phyloP scores from a whole-genome alignment of 169 alveolate species.

The Besnoitia besnoiti region DNA sequence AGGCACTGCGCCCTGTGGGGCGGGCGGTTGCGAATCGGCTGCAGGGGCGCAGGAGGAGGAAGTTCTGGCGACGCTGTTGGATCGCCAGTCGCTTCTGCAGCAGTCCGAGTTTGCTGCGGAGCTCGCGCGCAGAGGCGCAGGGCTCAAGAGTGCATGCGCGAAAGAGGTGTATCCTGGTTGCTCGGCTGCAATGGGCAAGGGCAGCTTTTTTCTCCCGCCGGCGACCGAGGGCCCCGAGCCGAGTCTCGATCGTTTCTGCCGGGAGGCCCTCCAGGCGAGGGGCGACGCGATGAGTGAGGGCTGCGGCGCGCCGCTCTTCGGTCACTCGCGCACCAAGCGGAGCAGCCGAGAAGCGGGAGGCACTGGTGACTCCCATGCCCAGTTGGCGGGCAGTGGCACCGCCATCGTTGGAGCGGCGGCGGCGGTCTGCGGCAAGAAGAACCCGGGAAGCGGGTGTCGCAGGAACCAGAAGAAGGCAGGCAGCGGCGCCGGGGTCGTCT shows the following conservation, averaged over 20 bases:
- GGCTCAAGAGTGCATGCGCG: background rate
- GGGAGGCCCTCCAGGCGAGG: background rate
- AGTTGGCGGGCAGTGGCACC: background rate
- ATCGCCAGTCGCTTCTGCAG: constrained; percentile 18
- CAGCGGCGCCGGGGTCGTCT: background rate
- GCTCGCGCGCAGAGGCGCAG: background rate
- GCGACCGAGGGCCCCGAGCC: background rate
- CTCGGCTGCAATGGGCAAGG: no score
- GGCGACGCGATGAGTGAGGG: background rate
- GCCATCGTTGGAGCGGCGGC: background rate
- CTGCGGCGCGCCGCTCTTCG: background rate
- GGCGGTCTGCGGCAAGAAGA: constrained; percentile 7
- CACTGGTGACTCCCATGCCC: background rate
- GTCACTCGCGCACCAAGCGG: background rate
- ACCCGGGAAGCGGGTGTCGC: background rate
- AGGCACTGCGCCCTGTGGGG: no score
- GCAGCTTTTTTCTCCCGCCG: background rate
- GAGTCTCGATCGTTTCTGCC: background rate
- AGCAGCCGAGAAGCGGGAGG: background rate
- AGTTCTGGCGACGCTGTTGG: constrained; percentile 35
- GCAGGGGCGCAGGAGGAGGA: no score
- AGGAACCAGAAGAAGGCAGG: background rate
- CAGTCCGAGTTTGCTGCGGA: constrained; percentile 18
- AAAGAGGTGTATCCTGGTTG: background rate
- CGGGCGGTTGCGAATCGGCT: no score